Base-by-base conservation (phyloP, 1,284 basidiomycete species). In the Marasmius oreades region DNA sequence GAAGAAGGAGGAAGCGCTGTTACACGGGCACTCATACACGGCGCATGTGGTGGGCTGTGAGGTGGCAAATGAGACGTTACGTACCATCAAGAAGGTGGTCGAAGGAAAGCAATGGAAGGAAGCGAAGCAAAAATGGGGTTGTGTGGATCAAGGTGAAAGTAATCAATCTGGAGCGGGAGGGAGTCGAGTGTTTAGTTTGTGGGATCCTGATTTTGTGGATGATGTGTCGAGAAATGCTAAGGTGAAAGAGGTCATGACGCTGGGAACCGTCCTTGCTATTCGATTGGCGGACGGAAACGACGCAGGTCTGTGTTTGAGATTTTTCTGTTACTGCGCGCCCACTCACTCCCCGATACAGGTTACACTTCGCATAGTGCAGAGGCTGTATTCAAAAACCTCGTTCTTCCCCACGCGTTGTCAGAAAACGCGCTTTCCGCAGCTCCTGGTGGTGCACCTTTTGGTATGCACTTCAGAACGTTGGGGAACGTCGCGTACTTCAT, bases 11-110 rank as follows among this genome's bases (percentile, higher is more conserved):
- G 85, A 93, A 60, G 95, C 96, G 11, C 75, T 99, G 6, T 74
- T 98, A 3, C 96, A 99, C 62, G 96, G 96, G 0, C 96, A 99
- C 70, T 93, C 90, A 57, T 99, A 99, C 71, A 95, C 92, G 1
- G 94, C 94, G 3, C 92, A 96, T 66, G 84, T 94, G 0, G 78
- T 96, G 37, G 96, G 95, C 0, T 98, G 96, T 69, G 86, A 91
- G 53, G 92, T 98, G 2, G 95, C 96, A 1, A 86, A 88, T 62
- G 85, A 88, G 69, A 85, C 94, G 10, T 76, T 98, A 45, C 73
- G 81, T 18, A 75, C 90, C 57, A 73, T 96, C 24, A 82, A 81
- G 18, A 75, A 74, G 56, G 67, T 88, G 20, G 67, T 67, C 28
- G 56, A 61, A 31, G 79, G 79, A 56, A 73, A 76, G 14, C 67